phyloP scores from a whole-genome alignment of 139 green algal species.

The Raphidocelis subcapitata region DNA sequence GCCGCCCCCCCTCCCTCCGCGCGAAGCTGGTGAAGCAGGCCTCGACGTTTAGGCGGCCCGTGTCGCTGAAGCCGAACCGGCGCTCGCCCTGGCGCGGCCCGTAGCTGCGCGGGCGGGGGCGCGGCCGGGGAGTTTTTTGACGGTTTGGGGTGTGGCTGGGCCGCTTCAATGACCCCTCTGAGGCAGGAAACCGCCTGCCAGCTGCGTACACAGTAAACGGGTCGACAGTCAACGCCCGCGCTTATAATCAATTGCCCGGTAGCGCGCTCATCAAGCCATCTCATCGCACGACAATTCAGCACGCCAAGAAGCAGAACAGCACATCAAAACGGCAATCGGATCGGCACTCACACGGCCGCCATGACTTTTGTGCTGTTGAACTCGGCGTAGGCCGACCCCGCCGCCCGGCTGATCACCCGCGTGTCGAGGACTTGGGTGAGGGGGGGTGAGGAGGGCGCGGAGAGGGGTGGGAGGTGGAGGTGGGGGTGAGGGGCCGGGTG shows the following conservation, averaged over 20 bases:
- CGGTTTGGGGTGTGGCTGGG: too few relatives aligned
- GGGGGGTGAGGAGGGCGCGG: not conserved
- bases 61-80: constrained; percentile 46
- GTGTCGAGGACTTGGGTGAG: constrained; percentile 55
- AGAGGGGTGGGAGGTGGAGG: not conserved
- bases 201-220: too few relatives aligned
- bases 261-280: not conserved
- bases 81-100: constrained; percentile 60
- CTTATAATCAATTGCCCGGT: not conserved
- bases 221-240: too few relatives aligned
- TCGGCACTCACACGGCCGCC: constrained; percentile 53
- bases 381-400: constrained; percentile 76
- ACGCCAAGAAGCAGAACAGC: too few relatives aligned
- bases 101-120: constrained; percentile 41
- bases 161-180: too few relatives aligned
- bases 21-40: constrained; percentile 59
- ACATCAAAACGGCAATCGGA: too few relatives aligned
- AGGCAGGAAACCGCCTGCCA: too few relatives aligned
- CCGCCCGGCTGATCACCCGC: constrained; percentile 58
- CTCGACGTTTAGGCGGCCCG: constrained; percentile 56
- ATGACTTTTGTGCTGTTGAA: constrained; percentile 77
- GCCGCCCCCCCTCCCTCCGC: not conserved
- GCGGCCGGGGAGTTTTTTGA: too few relatives aligned
- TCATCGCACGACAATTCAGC: too few relatives aligned
- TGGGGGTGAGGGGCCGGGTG: not conserved